Conservation (phyloP, 1,284 basidiomycete genomes). For the Moesziomyces antarcticus region DNA sequence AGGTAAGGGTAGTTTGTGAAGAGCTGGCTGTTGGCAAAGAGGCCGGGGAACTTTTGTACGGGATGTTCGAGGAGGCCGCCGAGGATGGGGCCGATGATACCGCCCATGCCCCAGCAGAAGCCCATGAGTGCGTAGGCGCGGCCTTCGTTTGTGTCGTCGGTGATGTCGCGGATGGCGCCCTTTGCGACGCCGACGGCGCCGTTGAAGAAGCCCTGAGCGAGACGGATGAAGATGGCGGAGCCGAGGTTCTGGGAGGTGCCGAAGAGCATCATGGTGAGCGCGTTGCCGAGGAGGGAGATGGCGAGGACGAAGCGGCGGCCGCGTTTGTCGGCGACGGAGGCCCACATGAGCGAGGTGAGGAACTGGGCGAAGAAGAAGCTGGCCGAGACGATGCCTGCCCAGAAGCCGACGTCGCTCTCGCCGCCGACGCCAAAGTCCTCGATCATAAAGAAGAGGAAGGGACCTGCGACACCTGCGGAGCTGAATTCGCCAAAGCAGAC, state of each 20-base stretch:
- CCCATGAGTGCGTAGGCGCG: conserved; percentile 93
- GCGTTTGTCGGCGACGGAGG: conserved; percentile 90
- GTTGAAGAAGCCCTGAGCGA: conserved; percentile 93
- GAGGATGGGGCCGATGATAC: conserved; percentile 78
- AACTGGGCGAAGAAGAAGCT: conserved; percentile 71
- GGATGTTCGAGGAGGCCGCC: conserved; percentile 75
- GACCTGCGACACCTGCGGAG: conserved; percentile 76
- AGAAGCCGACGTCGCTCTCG: conserved; percentile 64
- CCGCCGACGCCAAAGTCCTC: conserved; percentile 63
- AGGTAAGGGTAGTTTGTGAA: conserved; percentile 89
- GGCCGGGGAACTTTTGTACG: conserved; percentile 81
- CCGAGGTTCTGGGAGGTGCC: conserved; percentile 76
- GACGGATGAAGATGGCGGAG: conserved; percentile 85
- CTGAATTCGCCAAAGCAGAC: conserved; percentile 71
- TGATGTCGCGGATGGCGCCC: conserved; percentile 86
- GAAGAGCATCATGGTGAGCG: conserved; percentile 81
- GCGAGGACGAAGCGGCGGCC: conserved; percentile 86
- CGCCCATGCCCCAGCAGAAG: conserved; percentile 96
- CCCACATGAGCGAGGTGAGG: conserved; percentile 90
- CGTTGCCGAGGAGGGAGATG: conserved; percentile 84
- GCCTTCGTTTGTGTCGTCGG: conserved; percentile 89
- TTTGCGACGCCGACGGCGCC: conserved; percentile 89
- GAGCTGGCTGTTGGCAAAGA: conserved; percentile 74
- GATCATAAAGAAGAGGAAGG: conserved; percentile 67
- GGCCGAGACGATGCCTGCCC: conserved; percentile 66